Base-by-base conservation (phyloP, 1,284 basidiomycete genomes). In the Stygiomarasmius scandens region DNA sequence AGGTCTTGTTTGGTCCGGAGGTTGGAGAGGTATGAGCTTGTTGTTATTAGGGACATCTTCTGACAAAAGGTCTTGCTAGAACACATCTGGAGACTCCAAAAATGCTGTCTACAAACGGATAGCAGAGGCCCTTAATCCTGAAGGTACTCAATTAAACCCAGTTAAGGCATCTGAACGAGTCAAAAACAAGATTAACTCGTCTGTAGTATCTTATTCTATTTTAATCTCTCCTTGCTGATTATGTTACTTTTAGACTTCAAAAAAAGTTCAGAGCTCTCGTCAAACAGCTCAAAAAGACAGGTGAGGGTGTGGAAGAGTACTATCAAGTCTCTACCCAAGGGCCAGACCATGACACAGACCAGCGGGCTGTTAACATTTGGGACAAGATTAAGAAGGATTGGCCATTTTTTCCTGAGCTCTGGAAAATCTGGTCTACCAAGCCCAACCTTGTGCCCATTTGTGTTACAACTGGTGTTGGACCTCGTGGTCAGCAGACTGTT, bases 301-400 rank as follows among this genome's bases (percentile, higher is more conserved):
- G 49, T 8, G 49, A 51, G 22, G 49, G 49, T 22, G 20, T 51
- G 19, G 14, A 51, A 19, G 49, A 38, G 19, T 38, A 6, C 2
- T 51, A 51, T 20, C 49, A 51, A 27, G 38, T 51, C 24, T 19
- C 16, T 4, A 16, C 49, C 4, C 3, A 16, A 22, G 49, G 49
- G 22, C 49, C 49, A 8, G 49, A 51, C 34, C 49, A 51, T 20
- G 49, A 51, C 29, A 51, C 49, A 2, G 29, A 51, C 16, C 49
- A 12, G 8, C 2, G 27, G 2, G 32, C 49, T 14, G 32, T 36
- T 14, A 20, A 32, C 32, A 51, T 51, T 19, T 51, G 49, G 49
- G 3, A 24, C 29, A 10, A 36, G 38, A 36, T 51, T 36, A 14
- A 19, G 6, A 10, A 19, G 14, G 6, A 8, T 5, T 9, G 5